phyloP scores from a whole-genome alignment of 192 early-diverging fungal genomes.

The Anaeromyces robustus region DNA sequence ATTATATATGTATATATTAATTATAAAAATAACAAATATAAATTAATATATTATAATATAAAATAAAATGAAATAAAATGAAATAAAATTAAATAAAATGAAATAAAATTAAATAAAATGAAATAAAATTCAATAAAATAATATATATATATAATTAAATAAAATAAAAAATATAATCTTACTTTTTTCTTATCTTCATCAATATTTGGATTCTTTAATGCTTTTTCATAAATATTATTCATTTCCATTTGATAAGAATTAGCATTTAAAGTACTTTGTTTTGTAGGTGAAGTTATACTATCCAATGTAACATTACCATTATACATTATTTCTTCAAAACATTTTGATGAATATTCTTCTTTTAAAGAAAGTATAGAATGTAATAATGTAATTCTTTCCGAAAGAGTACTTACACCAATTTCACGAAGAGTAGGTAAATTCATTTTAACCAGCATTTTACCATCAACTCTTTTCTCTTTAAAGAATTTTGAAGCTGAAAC shows the following conservation, averaged over 20 bases:
- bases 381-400: background rate
- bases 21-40: no score
- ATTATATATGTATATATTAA: no score
- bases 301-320: background rate
- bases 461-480: background rate
- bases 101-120: no score
- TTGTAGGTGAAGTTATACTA: background rate
- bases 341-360: background rate
- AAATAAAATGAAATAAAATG: no score
- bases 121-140: no score
- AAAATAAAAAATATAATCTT: background rate
- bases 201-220: background rate
- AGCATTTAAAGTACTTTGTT: background rate
- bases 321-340: background rate
- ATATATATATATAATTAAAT: no score
- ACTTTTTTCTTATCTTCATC: background rate
- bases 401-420: background rate
- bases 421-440: background rate
- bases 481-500: background rate
- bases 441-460: background rate
- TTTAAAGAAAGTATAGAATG: background rate
- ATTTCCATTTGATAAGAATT: background rate
- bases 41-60: no score
- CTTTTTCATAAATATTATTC: background rate
- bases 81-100: no score